Evolutionary conservation across 169 alveolate species (phyloP).

Genomic region (Plasmodium sp.): DNA sequence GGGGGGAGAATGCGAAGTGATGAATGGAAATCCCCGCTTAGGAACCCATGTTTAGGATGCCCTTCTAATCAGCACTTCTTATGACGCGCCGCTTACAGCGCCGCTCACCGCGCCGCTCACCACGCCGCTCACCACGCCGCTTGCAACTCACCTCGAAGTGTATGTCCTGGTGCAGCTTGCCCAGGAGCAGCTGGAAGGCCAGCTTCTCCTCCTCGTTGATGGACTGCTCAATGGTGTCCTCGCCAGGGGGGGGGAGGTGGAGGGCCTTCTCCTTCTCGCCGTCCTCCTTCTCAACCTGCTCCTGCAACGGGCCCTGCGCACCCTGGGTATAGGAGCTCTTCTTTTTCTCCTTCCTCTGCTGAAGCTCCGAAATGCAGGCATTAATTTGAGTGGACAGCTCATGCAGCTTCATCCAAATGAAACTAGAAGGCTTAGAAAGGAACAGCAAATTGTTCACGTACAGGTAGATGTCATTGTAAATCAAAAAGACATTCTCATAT

Average conservation of each 20-base stretch:
- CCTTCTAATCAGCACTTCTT: no score
- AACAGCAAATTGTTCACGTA: constrained; percentile 40
- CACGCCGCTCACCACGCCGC: not conserved
- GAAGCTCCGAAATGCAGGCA: constrained; percentile 8
- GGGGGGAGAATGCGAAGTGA: not conserved
- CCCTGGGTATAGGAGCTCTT: not conserved
- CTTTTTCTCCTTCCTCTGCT: constrained; percentile 19
- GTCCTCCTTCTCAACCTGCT: not conserved
- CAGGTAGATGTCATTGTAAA: constrained; percentile 48
- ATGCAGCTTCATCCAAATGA: constrained; percentile 67
- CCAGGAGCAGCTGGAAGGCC: constrained; percentile 64
- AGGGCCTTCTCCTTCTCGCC: not conserved
- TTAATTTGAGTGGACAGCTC: constrained; percentile 32
- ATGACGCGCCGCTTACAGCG: not conserved
- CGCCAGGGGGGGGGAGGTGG: not conserved
- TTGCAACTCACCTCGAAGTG: constrained; percentile 48
- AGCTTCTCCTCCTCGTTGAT: constrained; percentile 58
- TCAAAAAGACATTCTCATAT: constrained; percentile 21
- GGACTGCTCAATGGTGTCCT: constrained; percentile 4
- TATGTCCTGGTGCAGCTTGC: constrained; percentile 41
- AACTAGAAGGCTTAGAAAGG: constrained; percentile 66
- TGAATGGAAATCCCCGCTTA: not conserved
- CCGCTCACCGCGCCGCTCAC: no score
- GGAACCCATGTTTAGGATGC: no score
- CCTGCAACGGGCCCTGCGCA: not conserved